phyloP scores from a whole-genome alignment of 129 eudicot species.

The Flaveria trinervia region DNA sequence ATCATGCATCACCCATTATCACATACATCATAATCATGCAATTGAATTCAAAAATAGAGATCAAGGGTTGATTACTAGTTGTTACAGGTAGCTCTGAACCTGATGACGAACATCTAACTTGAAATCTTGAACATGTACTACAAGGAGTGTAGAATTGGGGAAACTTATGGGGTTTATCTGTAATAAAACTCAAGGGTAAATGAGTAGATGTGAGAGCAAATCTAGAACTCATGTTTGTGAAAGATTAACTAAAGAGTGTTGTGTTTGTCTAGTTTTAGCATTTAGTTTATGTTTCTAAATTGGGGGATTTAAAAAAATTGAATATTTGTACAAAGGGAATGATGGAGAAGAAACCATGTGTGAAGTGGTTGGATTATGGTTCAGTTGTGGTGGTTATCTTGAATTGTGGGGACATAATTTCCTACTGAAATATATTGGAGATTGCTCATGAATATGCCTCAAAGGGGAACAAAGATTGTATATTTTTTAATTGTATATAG shows the following conservation, averaged over 20 bases:
- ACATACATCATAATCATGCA: constrained; percentile 11
- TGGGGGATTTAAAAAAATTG: too few relatives aligned
- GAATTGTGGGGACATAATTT: constrained; percentile 3
- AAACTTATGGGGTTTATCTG: constrained; percentile 29
- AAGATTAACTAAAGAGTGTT: background rate
- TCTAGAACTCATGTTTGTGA: constrained; percentile 27
- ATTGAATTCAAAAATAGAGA: background rate
- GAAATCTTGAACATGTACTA: constrained; percentile 30
- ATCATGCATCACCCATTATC: constrained; percentile 5
- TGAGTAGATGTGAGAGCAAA: constrained; percentile 22
- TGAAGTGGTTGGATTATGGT: too few relatives aligned
- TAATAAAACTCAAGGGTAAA: constrained; percentile 29
- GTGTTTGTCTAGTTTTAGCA: background rate
- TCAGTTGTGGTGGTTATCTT: background rate
- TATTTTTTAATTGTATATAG: background rate
- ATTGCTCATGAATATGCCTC: background rate
- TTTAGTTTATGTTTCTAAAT: background rate
- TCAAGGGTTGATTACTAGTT: constrained; percentile 36
- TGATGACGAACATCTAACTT: constrained; percentile 54
- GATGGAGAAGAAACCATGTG: constrained; percentile 22
- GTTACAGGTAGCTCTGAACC: constrained; percentile 38
- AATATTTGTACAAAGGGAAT: background rate
- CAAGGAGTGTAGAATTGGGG: constrained; percentile 12
- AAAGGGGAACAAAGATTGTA: background rate
- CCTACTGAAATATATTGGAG: background rate